phyloP scores from a whole-genome alignment of 257 asterid genomes.

The Scutellaria minor region DNA sequence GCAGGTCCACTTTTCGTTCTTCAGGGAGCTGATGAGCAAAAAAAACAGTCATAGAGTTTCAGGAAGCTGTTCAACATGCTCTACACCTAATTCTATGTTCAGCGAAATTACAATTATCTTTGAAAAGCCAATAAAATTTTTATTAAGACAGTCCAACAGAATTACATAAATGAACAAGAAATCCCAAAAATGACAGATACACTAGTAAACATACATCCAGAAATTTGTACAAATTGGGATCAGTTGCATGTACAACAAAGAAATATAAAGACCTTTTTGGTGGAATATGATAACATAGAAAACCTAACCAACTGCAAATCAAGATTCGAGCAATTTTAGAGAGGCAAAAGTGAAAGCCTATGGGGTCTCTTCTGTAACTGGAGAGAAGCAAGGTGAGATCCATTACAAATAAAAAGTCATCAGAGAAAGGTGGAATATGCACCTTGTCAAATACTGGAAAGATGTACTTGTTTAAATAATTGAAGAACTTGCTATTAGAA shows the following conservation, averaged over 20 bases:
- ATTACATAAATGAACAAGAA: not conserved
- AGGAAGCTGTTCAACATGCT: constrained; percentile 27
- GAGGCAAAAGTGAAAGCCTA: too few relatives aligned
- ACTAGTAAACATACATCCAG: not conserved
- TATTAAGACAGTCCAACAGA: constrained; percentile 8
- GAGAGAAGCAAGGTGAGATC: not conserved
- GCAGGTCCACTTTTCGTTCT: constrained; percentile 88
- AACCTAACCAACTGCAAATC: constrained; percentile 12
- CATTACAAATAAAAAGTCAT: constrained; percentile 4
- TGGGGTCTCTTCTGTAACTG: too few relatives aligned
- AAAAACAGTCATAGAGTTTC: constrained; percentile 30
- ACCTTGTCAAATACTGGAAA: constrained; percentile 88
- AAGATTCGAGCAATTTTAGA: too few relatives aligned
- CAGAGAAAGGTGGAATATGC: constrained; percentile 23
- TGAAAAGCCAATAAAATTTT: not conserved
- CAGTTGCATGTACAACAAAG: not conserved
- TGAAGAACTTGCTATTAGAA: constrained; percentile 85
- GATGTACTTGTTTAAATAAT: constrained; percentile 80
- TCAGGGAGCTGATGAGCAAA: constrained; percentile 78
- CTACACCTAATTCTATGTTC: constrained; percentile 24
- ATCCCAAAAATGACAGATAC: not conserved
- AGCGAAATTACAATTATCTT: constrained; percentile 26
- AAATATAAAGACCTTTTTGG: not conserved
- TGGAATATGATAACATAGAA: constrained; percentile 15
- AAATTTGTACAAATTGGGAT: constrained; percentile 15